Conservation (phyloP, 257 asterid genomes). For the Voacanga thouarsii region DNA sequence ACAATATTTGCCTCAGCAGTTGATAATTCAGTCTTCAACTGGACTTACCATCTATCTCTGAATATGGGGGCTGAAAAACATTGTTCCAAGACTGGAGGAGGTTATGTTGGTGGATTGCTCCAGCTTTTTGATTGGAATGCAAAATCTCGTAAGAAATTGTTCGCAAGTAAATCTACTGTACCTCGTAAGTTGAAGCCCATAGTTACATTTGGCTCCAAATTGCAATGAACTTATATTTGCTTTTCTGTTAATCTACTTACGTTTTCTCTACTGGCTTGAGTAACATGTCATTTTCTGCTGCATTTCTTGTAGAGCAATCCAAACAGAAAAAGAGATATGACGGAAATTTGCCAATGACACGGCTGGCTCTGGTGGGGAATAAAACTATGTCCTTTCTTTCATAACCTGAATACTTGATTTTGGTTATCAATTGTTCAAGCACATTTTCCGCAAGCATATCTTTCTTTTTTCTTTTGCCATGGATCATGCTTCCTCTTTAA, state of each 20-base stretch:
- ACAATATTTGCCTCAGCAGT: slow-evolving; percentile 3
- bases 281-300: slow-evolving; percentile 6
- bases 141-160: slow-evolving; percentile 79
- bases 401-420: not conserved
- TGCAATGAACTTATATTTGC: not conserved
- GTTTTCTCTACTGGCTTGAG: not conserved
- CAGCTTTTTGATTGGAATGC: slow-evolving; percentile 94
- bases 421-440: not conserved
- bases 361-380: slow-evolving; percentile 47
- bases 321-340: slow-evolving; percentile 80
- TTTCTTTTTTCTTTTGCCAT: not conserved
- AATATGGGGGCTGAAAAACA: slow-evolving; percentile 72
- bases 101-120: slow-evolving; percentile 79
- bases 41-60: slow-evolving; percentile 12
- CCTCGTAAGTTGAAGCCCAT: slow-evolving; percentile 44
- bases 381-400: not conserved
- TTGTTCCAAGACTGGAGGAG: slow-evolving; percentile 55
- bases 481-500: not conserved
- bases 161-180: slow-evolving; percentile 60
- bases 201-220: slow-evolving; percentile 2
- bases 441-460: not conserved
- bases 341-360: slow-evolving; percentile 59
- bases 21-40: slow-evolving; percentile 19
- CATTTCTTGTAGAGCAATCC: slow-evolving; percentile 53
- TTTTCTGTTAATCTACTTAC: not conserved